Percentiles rank a stretch among this genome's conserved stretches.
phyloP scores from a whole-genome alignment of 2,329 filamentous ascomycete species.

The Ophiostoma pallidulum region DNA sequence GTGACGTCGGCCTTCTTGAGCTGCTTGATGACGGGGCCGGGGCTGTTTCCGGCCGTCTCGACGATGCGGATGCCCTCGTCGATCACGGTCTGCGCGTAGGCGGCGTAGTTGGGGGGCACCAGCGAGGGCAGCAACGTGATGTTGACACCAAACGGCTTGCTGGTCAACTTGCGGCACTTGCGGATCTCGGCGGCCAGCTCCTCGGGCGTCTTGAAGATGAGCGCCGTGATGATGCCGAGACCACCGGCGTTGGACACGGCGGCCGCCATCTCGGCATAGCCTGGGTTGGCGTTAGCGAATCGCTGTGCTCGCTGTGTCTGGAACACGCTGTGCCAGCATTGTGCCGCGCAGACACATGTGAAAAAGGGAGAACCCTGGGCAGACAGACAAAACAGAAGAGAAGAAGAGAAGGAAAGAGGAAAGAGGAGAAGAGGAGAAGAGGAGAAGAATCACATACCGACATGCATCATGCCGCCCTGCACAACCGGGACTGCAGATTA shows the following conservation, averaged over 20 bases:
- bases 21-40: conserved; percentile 79
- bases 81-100: conserved; percentile 85
- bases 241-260: conserved; percentile 76
- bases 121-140: conserved; percentile 86
- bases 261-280: conserved; percentile 67
- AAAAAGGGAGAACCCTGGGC: neutral
- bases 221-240: conserved; percentile 71
- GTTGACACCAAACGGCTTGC: conserved; percentile 82
- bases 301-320: too few relatives aligned
- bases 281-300: conserved; percentile 39
- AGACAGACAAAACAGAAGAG: too few relatives aligned
- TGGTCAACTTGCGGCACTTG: conserved; percentile 70
- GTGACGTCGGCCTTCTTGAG: conserved; percentile 71
- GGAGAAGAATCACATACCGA: conserved; percentile 14
- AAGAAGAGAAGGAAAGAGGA: neutral
- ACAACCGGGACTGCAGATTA: conserved; percentile 58
- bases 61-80: conserved; percentile 88
- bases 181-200: conserved; percentile 90
- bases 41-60: conserved; percentile 46
- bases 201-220: conserved; percentile 88
- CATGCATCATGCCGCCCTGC: conserved; percentile 64
- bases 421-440: neutral
- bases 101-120: conserved; percentile 82
- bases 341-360: conserved; percentile 11
- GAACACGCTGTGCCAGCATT: too few relatives aligned